Conservation (phyloP, 352 stramenopile genomes). For the Phytophthora tubulina region DNA sequence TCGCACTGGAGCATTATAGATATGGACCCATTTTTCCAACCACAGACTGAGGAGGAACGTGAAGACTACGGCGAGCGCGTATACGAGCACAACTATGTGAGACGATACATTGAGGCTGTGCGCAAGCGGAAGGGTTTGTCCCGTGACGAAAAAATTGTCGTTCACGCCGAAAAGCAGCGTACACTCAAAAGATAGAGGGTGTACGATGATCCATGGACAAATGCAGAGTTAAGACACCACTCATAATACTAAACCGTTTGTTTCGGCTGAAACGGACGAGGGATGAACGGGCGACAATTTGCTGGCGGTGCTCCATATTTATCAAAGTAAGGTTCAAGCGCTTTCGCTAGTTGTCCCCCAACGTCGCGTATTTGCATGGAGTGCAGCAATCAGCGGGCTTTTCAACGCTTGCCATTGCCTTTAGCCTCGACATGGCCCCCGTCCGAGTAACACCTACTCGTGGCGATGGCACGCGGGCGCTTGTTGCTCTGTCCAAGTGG, state of each 20-base stretch:
- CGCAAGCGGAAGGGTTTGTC: conserved; percentile 95
- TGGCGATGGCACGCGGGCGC: conserved; percentile 9
- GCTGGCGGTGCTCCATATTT: conserved; percentile 8
- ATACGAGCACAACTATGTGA: conserved; percentile 94
- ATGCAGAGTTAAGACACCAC: not conserved
- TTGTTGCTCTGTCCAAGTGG: conserved; percentile 31
- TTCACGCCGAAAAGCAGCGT: conserved; percentile 96
- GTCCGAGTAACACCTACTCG: conserved; percentile 21
- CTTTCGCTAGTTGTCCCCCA: conserved; percentile 2
- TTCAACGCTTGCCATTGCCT: not conserved
- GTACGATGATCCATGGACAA: not conserved
- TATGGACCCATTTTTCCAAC: conserved; percentile 97
- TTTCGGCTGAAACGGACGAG: conserved; percentile 16
- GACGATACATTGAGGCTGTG: conserved; percentile 95
- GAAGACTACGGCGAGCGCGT: conserved; percentile 95
- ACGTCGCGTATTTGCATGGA: conserved; percentile 22
- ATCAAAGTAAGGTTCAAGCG: conserved; percentile 1
- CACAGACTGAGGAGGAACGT: conserved; percentile 95
- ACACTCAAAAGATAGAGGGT: conserved; percentile 91
- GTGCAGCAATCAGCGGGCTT: conserved; percentile 8
- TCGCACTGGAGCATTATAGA: conserved; percentile 95
- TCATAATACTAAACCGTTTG: conserved; percentile 2
- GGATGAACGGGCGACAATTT: not conserved
- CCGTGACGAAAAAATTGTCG: conserved; percentile 96
- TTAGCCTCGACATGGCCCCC: conserved; percentile 17